Evolutionary conservation across 2,329 filamentous ascomycete species (phyloP).

Genomic region (Fusarium sp.): DNA sequence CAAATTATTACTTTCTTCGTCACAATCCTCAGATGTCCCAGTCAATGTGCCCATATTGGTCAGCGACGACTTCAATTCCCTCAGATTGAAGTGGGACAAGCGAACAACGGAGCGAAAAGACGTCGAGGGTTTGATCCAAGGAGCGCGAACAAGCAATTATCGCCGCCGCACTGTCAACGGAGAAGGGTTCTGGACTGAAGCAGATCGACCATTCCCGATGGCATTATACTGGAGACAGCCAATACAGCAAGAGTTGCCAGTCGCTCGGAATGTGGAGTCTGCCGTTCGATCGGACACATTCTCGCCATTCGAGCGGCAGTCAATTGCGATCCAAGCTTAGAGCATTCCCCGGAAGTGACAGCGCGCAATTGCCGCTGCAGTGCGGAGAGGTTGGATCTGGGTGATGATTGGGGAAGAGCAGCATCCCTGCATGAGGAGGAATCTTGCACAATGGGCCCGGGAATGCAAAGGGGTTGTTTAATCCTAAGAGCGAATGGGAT

Average conservation of each 20-base stretch:
- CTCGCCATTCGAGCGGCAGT: constrained; percentile 7
- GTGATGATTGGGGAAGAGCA: background rate
- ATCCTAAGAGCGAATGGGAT: background rate
- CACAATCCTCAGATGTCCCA: background rate
- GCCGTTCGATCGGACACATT: background rate
- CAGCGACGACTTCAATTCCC: constrained; percentile 46
- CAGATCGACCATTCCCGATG: constrained; percentile 42
- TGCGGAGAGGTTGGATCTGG: background rate
- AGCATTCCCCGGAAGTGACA: background rate
- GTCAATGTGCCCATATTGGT: constrained; percentile 35
- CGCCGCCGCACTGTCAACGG: constrained; percentile 41
- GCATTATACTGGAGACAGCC: constrained; percentile 43
- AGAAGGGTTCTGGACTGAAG: constrained; percentile 41
- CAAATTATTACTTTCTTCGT: constrained; percentile 27
- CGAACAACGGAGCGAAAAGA: constrained; percentile 39
- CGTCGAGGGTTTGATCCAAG: constrained; percentile 42
- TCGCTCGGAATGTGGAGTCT: background rate
- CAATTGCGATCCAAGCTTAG: constrained; percentile 30
- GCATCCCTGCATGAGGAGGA: background rate
- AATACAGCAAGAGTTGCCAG: background rate
- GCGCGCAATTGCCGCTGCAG: no score
- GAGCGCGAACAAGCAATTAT: constrained; percentile 26
- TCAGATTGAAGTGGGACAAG: constrained; percentile 46
- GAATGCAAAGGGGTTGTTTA: constrained; percentile 11
- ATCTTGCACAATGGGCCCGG: background rate